These are phyloP conservation scores for Niveomyces coronatus DNA, from an alignment of 2,329 filamentous ascomycete genomes.

Conservation along the genomic window DNA sequence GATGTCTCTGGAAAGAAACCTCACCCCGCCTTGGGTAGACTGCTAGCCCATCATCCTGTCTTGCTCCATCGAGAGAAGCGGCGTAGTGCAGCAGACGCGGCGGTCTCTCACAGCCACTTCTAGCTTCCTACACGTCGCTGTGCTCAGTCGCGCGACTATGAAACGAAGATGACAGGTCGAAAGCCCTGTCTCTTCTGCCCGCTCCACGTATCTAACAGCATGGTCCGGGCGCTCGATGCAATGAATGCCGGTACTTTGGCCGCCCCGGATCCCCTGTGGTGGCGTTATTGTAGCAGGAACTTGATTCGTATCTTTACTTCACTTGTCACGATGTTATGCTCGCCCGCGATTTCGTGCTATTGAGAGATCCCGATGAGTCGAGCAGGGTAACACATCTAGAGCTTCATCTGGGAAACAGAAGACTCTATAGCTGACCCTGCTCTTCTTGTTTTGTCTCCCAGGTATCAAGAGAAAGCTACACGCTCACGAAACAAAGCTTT, in stretches of 20 bases:
- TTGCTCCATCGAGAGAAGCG: slow-evolving; percentile 1
- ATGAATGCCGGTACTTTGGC: slow-evolving; percentile 3
- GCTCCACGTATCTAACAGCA: not conserved
- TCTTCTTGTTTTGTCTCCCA: too few relatives aligned
- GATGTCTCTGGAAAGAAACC: slow-evolving; percentile 9
- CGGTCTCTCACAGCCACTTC: not conserved
- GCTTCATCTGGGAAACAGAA: too few relatives aligned
- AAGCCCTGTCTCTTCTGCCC: not conserved
- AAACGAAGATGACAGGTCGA: slow-evolving; percentile 10
- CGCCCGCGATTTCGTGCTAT: too few relatives aligned
- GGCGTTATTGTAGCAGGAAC: too few relatives aligned
- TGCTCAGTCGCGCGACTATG: slow-evolving; percentile 9
- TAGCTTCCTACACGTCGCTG: slow-evolving; percentile 1
- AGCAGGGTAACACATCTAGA: too few relatives aligned
- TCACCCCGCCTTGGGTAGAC: slow-evolving; percentile 1
- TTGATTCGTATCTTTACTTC: too few relatives aligned
- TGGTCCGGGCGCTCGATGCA: not conserved
- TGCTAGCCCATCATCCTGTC: slow-evolving; percentile 4
- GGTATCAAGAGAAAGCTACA: too few relatives aligned
- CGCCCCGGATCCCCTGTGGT: not conserved
- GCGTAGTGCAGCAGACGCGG: not conserved
- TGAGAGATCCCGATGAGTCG: too few relatives aligned
- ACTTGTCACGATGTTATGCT: too few relatives aligned
- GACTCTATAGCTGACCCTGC: too few relatives aligned
- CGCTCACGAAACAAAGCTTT: not conserved